Percentiles rank a stretch among this genome's conserved stretches.
These are phyloP conservation scores for Ustilago curta DNA, from an alignment of 1,284 basidiomycete genomes.

Conservation along the genomic window DNA sequence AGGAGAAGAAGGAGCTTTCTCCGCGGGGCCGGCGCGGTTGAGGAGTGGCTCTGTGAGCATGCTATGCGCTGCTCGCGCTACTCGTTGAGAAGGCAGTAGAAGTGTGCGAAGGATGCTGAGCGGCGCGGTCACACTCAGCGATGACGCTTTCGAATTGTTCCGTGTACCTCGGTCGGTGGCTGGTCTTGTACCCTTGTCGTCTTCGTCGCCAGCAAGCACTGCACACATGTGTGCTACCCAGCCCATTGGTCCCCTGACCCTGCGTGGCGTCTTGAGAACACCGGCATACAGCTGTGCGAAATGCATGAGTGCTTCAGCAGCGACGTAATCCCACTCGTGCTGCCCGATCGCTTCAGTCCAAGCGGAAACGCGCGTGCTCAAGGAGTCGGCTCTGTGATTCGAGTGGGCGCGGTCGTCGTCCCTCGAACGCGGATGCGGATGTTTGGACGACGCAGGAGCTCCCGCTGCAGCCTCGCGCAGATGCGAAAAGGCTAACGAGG, in stretches of 20 bases:
- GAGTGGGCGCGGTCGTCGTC: neutral
- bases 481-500: conserved; percentile 50
- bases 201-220: conserved; percentile 46
- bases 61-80: conserved; percentile 49
- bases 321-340: conserved; percentile 66
- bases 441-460: neutral
- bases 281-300: conserved; percentile 68
- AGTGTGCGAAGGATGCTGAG: conserved; percentile 36
- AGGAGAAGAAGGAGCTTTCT: conserved; percentile 6
- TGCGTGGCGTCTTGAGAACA: conserved; percentile 57
- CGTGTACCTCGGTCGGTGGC: neutral
- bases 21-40: conserved; percentile 22
- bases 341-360: conserved; percentile 56
- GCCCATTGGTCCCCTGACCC: conserved; percentile 63
- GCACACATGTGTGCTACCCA: conserved; percentile 64
- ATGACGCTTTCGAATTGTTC: neutral
- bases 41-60: conserved; percentile 57
- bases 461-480: conserved; percentile 43
- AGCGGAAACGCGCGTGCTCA: conserved; percentile 19
- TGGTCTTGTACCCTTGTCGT: conserved; percentile 2
- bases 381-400: neutral
- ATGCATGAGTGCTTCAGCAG: conserved; percentile 64
- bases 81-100: conserved; percentile 30
- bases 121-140: conserved; percentile 21
- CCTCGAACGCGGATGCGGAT: neutral